A percentile compares a stretch with the other conserved stretches of the same genome.
phyloP scores from a whole-genome alignment of 176 grass and related monocot species.

The Miscanthus lutarioriparius region DNA sequence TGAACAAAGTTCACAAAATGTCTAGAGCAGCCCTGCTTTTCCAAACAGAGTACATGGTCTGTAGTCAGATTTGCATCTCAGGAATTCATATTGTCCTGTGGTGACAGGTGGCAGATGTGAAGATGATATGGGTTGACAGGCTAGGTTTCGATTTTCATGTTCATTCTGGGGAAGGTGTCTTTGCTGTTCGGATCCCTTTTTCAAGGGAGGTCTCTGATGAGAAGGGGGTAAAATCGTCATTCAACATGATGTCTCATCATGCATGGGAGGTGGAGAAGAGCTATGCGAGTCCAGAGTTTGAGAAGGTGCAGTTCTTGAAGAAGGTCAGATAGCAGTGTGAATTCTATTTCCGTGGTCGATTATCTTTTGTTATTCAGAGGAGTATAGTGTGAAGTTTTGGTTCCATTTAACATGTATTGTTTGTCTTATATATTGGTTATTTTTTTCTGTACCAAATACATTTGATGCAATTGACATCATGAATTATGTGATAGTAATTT shows the following conservation, averaged over 20 bases:
- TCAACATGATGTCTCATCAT: constrained; percentile 97
- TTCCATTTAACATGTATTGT: constrained; percentile 6
- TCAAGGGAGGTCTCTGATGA: constrained; percentile 76
- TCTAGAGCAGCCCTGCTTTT: not conserved
- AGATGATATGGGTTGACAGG: constrained; percentile 91
- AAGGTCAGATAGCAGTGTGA: constrained; percentile 61
- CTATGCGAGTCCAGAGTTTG: constrained; percentile 69
- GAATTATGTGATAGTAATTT: constrained; percentile 18
- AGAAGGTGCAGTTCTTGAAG: constrained; percentile 63
- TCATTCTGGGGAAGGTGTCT: constrained; percentile 56
- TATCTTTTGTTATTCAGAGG: constrained; percentile 23
- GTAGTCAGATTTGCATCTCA: not conserved
- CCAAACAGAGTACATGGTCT: not conserved
- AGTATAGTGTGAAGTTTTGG: constrained; percentile 14
- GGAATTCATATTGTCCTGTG: constrained; percentile 11
- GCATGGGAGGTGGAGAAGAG: constrained; percentile 93
- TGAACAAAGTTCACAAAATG: not conserved
- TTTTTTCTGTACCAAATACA: constrained; percentile 23
- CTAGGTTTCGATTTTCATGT: constrained; percentile 84
- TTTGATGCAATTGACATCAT: constrained; percentile 13
- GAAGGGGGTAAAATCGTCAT: constrained; percentile 84
- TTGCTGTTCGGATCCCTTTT: constrained; percentile 78
- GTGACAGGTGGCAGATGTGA: constrained; percentile 60
- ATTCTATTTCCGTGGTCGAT: not conserved
- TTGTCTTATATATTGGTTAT: not conserved